Base-by-base conservation (phyloP, 805 yeast species). In the Candida qinlingensis region DNA sequence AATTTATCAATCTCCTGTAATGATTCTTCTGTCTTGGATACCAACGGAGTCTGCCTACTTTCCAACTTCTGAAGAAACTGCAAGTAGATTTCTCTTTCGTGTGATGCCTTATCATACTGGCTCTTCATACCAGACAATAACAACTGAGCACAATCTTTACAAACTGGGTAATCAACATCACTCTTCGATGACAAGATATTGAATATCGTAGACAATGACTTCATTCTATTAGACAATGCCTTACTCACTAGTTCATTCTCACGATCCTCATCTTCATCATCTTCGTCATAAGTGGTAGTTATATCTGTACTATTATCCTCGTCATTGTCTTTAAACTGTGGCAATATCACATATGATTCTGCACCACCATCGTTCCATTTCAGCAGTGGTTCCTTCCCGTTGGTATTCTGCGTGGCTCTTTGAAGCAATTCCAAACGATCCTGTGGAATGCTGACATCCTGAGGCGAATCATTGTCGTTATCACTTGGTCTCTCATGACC, bases 151-250 rank as follows among this genome's bases (percentile, higher is more conserved):
- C 99, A 94, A 40, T 91, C 97, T 27, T 75, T 74, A 58, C 98
- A 92, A 12, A 94, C 80, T 0, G 99, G 99, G 59, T 81, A 82
- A 54, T 88, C 95, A 12, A 92, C 75, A 51, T 84, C 89, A 45
- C 84, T 83, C 52, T 85, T 83, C 5, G 77, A 72, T 0, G 94
- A 83, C 6, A 92, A 66, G 2, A 86, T 72, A 53, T 85, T 83
- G 62, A 88, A 90, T 2, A 92, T 76, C 37, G 77, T 79, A 3
- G 79, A 80, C 34, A 89, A 63, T 0, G 81, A 73, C 41, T 75
- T 74, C 26, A 81, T 65, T 40, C 81, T 66, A 5, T 70, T 67
- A 0, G 85, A 76, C 3, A 80, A 68, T 0, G 74, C 68, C 45
- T 57, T 60, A 28, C 66, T 56, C 39, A 64, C 72, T 36, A 67